Percentiles rank a stretch among this genome's conserved stretches.
These are phyloP conservation scores for Calcarisporium arbuscula DNA, from an alignment of 2,329 filamentous ascomycete genomes.

Conservation along the genomic window DNA sequence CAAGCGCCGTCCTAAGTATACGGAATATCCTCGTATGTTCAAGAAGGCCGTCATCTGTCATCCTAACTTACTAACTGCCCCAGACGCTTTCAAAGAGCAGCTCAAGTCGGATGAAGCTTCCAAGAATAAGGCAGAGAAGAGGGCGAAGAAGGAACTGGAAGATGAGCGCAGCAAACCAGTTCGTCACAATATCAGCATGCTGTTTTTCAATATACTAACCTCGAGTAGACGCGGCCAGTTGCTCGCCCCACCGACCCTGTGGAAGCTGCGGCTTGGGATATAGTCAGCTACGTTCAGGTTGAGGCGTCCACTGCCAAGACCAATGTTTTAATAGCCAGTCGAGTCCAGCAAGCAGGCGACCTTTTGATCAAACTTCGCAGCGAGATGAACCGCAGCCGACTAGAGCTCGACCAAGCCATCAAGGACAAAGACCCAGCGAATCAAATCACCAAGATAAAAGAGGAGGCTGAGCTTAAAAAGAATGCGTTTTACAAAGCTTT, in stretches of 20 bases:
- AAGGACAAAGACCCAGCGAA: slow-evolving; percentile 34
- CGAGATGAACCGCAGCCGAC: slow-evolving; percentile 41
- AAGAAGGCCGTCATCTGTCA: neutral
- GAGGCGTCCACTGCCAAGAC: slow-evolving; percentile 32
- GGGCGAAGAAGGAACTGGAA: slow-evolving; percentile 35
- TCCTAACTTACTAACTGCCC: slow-evolving; percentile 3
- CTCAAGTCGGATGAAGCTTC: slow-evolving; percentile 38
- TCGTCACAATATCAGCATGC: slow-evolving; percentile 11
- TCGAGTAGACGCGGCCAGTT: slow-evolving; percentile 30
- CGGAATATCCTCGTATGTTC: slow-evolving; percentile 35
- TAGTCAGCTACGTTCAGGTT: slow-evolving; percentile 43
- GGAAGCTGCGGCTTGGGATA: slow-evolving; percentile 47
- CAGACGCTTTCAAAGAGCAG: slow-evolving; percentile 39
- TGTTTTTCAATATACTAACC: neutral
- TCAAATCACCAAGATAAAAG: slow-evolving; percentile 31
- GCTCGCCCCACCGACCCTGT: slow-evolving; percentile 37
- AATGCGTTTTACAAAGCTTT: slow-evolving; percentile 44
- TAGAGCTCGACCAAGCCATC: slow-evolving; percentile 35
- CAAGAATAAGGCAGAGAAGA: slow-evolving; percentile 40
- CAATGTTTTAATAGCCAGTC: slow-evolving; percentile 34
- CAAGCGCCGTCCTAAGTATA: slow-evolving; percentile 38
- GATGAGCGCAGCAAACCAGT: slow-evolving; percentile 34
- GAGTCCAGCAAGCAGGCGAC: slow-evolving; percentile 46
- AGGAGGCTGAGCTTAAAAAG: slow-evolving; percentile 36
- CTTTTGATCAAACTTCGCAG: slow-evolving; percentile 41